Evolutionary conservation across 1,284 basidiomycete species (phyloP), one percentile per base, ranked within the genome.

Genomic region (Pyrrhoderma noxium): DNA sequence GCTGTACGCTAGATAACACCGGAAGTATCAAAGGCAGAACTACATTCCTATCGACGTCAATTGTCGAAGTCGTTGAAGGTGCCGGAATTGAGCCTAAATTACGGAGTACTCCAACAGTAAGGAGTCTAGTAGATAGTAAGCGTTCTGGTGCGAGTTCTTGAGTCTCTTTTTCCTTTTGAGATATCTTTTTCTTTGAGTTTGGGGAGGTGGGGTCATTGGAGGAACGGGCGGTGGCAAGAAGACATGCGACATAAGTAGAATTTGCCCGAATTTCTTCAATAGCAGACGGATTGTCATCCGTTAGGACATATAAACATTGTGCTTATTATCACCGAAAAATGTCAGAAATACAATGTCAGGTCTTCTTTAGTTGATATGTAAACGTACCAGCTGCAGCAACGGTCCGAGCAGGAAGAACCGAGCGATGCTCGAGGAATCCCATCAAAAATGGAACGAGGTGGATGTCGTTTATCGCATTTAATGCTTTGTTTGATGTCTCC

Each of bases 401-500:
- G 0, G 89, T 82, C 3, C 77, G 71, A 11, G 82, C 57, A 1
- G 89, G 82, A 11, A 93, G 67, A 47, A 76, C 77, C 38, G 80
- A 76, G 46, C 82, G 75, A 3, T 84, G 77, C 7, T 74, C 76
- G 36, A 94, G 70, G 65, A 94, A 92, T 23, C 88, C 85, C 77
- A 92, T 82, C 49, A 95, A 71, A 66, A 95, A 89, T 0, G 86
- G 85, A 11, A 85, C 70, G 8, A 90, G 74, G 16, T 77, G 73
- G 3, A 89, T 80, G 35, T 82, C 77, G 64, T 94, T 94, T 64
- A 95, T 85, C 14, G 88, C 85, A 60, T 80, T 83, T 59, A 94
- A 72, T 3, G 91, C 89, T 69, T 94, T 94, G 68, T 92, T 89
- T 49, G 87, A 93, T 1, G 91, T 92, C 73, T 93, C 89, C 64